phyloP scores from a whole-genome alignment of 306 rosid species.

The Notholithocarpus densiflorus region DNA sequence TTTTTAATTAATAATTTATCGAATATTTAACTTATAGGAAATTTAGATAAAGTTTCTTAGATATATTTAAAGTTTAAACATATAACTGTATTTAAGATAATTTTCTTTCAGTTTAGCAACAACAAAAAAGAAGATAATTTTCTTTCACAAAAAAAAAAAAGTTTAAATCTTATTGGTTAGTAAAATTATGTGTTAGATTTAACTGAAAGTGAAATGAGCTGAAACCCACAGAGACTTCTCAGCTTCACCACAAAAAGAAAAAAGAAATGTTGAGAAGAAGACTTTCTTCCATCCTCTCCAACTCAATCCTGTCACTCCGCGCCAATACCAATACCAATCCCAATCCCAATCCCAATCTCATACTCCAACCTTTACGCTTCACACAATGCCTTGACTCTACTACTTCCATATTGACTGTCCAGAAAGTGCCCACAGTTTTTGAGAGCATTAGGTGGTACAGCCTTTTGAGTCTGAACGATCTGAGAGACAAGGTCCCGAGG shows the following conservation, averaged over 20 bases:
- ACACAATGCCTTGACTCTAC: conserved; percentile 10
- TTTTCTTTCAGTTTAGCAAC: too few relatives aligned
- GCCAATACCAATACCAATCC: not conserved
- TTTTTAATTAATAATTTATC: too few relatives aligned
- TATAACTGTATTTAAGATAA: too few relatives aligned
- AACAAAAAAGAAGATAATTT: too few relatives aligned
- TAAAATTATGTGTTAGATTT: too few relatives aligned
- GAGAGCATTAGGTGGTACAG: conserved; percentile 70
- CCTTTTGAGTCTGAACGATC: conserved; percentile 84
- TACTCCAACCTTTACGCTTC: conserved; percentile 6
- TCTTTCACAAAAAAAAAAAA: too few relatives aligned
- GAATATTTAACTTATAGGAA: too few relatives aligned
- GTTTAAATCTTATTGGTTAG: too few relatives aligned
- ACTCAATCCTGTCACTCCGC: conserved; percentile 16
- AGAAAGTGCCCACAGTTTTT: not conserved
- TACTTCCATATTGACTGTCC: not conserved
- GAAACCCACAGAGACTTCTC: not conserved
- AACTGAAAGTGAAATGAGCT: not conserved
- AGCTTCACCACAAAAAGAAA: not conserved
- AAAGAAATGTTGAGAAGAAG: conserved; percentile 38
- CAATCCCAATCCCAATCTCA: not conserved
- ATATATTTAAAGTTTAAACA: too few relatives aligned
- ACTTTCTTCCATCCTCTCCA: conserved; percentile 29
- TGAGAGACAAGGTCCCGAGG: conserved; percentile 78
- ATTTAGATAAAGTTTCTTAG: too few relatives aligned